Evolutionary conservation across 2,329 filamentous ascomycete genomes (phyloP), one percentile per base, ranked within the genome.

Genomic region (Colletotrichum scovillei): DNA sequence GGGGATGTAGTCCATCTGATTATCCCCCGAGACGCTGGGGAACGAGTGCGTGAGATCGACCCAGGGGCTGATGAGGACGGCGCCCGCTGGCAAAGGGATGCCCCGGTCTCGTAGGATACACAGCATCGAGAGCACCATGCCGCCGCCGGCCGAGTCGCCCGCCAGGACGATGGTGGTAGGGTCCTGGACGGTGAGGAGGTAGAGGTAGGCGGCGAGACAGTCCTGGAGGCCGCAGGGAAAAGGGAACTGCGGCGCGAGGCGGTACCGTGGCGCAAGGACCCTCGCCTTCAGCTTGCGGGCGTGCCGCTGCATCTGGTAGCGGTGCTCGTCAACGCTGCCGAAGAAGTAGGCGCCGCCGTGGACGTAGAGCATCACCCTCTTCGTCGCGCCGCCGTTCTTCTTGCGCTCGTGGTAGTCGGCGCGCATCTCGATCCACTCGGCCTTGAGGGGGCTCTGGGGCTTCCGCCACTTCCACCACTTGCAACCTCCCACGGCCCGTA

Each of bases 261-360:
- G 91, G 82, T 98, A 99, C 74, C 91, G 88, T 5, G 96, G 93
- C 28, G 96, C 95, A 81, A 98, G 91, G 8, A 98, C 93, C 68
- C 95, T 89, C 22, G 95, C 96, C 82, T 97, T 95, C 74, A 99
- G 88, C 84, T 98, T 98, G 67, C 97, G 90, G 32, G 97, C 97
- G 87, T 98, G 95, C 62, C 96, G 90, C 83, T 99, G 97, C 88
- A 99, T 92, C 87, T 98, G 96, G 84, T 98, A 98, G n/a, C 97
- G 92, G 85, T 98, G 97, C 82, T 97, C 95, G 80, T 98, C 95
- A 49, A 98, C 92, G 77, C 95, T 97, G 16, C 97, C 96, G 81
- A 99, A 98, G 84, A 92, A 99, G 83, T 98, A 98, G 24, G 94
- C 96, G 7, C 96, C 96, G 16, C 97, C 97, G 79, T 98, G 97